These are phyloP conservation scores for Candolleomyces aberdarensis DNA, from an alignment of 768 basidiomycete species.

Conservation along the genomic window DNA sequence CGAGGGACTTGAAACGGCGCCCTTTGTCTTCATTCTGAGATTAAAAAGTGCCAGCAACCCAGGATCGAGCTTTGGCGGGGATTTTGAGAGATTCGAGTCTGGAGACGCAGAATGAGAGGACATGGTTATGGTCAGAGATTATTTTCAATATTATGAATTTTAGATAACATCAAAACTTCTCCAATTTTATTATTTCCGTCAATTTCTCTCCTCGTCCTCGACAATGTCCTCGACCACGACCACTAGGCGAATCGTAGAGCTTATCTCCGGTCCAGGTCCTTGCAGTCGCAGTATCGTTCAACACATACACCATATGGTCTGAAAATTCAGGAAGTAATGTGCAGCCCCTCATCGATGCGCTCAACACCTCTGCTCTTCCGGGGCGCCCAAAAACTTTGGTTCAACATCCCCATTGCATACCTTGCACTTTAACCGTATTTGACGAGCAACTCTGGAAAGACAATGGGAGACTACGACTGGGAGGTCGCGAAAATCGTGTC, in stretches of 20 bases:
- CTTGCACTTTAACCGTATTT: constrained; percentile 84
- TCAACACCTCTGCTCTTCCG: constrained; percentile 65
- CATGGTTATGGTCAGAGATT: background rate
- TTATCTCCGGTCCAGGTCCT: constrained; percentile 55
- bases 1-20: constrained; percentile 36
- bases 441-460: constrained; percentile 66
- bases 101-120: constrained; percentile 12
- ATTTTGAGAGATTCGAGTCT: constrained; percentile 26
- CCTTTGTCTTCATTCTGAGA: constrained; percentile 41
- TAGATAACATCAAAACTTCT: background rate
- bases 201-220: background rate
- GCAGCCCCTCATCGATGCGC: constrained; percentile 92
- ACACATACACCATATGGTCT: constrained; percentile 3
- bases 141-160: background rate
- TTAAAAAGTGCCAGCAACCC: constrained; percentile 38
- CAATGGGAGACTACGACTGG: constrained; percentile 80
- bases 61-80: constrained; percentile 33
- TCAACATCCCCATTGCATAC: constrained; percentile 77
- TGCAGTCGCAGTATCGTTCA: constrained; percentile 3
- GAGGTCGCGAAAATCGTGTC: constrained; percentile 69
- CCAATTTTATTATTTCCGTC: no score
- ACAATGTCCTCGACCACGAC: constrained; percentile 11
- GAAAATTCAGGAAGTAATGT: constrained; percentile 78
- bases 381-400: constrained; percentile 59
- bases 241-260: constrained; percentile 37